Evolutionary conservation across 371 early-diverging fungal species (phyloP), one percentile per base, ranked within the genome.

Genomic region (Mucor velutinosus): DNA sequence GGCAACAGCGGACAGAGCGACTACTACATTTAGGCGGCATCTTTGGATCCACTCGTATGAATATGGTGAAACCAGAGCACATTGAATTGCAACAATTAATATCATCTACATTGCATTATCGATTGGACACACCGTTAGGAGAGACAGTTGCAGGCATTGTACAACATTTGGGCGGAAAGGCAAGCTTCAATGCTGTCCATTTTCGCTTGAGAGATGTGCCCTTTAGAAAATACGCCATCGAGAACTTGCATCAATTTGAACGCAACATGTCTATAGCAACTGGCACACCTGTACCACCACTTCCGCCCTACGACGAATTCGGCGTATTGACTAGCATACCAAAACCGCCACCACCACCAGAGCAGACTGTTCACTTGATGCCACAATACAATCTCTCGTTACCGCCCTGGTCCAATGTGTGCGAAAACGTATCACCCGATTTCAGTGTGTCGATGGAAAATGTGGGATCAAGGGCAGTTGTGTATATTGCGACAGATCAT

Each of bases 11-110:
- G 30, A 73, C 76, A 0, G 84, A 87, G 47, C 69, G 76, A 3
- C 60, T 84, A 3, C 64, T 87, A 11, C 82, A 82, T 66, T 71
- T 87, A 43, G 87, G 87, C n/a, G 86, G 86, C 0, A 76, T 87
- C n/a, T 87, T 87, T 72, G 87, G 87, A 10, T 75, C 81, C 0
- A 83, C 85, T 3, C 72, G 87, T 17, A 79, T 87, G 45, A 77
- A 77, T 67, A 75, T 77, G 63, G 74, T 76, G 5, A 76, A 73
- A 4, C 71, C 76, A 11, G 76, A 82, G 45, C 79, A 80, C 63
- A 49, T 70, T n/a, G 67, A 67, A 27, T 17, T 77, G 7, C 75
- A 67, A 10, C 64, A 71, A 27, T 60, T 68, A 49, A 60, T 82
- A 14, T 51, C 67, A 8, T 41, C 60, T 6, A 71, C 76, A 60